Conservation (phyloP, 371 early-diverging fungal genomes). For the Mortierella sp. region DNA sequence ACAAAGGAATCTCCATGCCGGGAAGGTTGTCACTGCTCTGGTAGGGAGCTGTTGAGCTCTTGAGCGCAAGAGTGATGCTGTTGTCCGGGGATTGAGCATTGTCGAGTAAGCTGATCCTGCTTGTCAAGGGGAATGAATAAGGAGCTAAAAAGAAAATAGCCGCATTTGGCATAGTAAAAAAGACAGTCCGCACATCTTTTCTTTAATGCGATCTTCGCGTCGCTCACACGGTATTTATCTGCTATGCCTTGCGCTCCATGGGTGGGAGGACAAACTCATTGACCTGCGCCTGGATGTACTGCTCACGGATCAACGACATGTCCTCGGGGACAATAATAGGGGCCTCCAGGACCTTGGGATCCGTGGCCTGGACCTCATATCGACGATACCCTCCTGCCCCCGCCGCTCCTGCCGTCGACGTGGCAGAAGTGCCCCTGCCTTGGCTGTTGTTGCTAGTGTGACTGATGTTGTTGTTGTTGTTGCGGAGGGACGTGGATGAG, state of each 20-base stretch:
- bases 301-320: conserved; percentile 25
- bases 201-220: no score
- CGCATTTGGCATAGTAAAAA: no score
- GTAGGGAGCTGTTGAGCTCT: background rate
- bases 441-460: background rate
- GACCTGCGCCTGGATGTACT: conserved; percentile 35
- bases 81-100: background rate
- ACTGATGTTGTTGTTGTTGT: background rate
- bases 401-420: background rate
- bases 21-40: background rate
- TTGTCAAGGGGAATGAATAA: background rate
- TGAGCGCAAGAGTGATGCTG: background rate
- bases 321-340: conserved; percentile 49
- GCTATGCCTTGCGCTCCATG: conserved; percentile 14
- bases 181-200: no score
- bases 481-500: background rate
- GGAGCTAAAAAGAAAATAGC: background rate
- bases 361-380: conserved; percentile 28
- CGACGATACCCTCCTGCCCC: background rate
- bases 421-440: background rate
- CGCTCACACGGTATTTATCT: background rate
- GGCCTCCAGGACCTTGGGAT: conserved; percentile 35
- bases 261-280: conserved; percentile 43
- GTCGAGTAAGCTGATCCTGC: background rate
- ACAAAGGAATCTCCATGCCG: background rate